Base-by-base conservation (phyloP, 73 alveolate species). In the Blepharisma stoltei region DNA sequence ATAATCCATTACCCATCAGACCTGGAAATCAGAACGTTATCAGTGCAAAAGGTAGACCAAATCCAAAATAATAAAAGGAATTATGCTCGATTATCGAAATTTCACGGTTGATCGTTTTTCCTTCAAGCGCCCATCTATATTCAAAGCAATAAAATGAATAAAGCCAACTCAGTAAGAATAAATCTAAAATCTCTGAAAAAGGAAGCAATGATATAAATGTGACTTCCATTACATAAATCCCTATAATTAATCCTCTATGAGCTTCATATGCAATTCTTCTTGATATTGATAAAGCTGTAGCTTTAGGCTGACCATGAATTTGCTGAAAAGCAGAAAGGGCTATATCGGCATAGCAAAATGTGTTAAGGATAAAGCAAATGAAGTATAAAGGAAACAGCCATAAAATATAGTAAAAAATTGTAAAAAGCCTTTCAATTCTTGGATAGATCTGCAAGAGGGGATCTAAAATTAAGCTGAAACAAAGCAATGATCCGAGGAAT, bases 111-210 rank as follows among this genome's bases (percentile, higher is more conserved):
- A 60, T 60, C 0, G 73, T 60, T 60, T 60, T 60, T 20, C 73
- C 73, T 25, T 60, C 73, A 60, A 60, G 23, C 49, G 5, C 45
- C 73, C 73, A 60, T 14, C 73, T n/a, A 60, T 60, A 60, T 5
- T 60, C 73, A 60, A 60, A 60, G 46, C 73, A 60, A 25, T 60
- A 60, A 60, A 60, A 60, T 3, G 73, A 60, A 4, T 60, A 60
- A 25, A 60, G 73, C 73, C 73, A 60, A 25, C 73, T 60, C 73
- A 60, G 14, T 25, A 60, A 60, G 4, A 14, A 20, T 18, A 25
- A 8, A 14, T 8, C 11, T 8, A 25, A 9, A 8, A 25, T 8
- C 2, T 18, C 37, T 60, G 73, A 60, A 25, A 8, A 14, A 20
- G 73, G 73, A 9, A 60, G 18, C 2, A 60, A 2, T 18, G 73